Conservation (phyloP, 495 filamentous ascomycete genomes). For the Hyphodiscus hymeniophilus region DNA sequence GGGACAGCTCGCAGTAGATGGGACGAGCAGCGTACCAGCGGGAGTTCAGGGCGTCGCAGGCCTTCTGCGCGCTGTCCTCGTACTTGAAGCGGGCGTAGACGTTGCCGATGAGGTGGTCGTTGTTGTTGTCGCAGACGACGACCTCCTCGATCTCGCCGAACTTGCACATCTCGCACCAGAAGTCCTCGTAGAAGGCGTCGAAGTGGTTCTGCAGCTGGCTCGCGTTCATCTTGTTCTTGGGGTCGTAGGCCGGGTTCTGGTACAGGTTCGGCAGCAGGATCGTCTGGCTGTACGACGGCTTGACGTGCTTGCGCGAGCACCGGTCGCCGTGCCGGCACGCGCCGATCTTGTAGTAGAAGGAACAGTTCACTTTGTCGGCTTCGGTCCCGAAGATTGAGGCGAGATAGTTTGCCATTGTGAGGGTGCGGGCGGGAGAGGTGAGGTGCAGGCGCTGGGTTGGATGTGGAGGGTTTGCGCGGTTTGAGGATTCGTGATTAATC, state of each 20-base stretch:
- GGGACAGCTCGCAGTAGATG: conserved; percentile 94
- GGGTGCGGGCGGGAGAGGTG: background rate
- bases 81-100: conserved; percentile 99
- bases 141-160: conserved; percentile 86
- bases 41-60: conserved; percentile 87
- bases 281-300: conserved; percentile 95
- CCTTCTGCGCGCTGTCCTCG: conserved; percentile 88
- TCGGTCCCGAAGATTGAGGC: conserved; percentile 99
- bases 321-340: conserved; percentile 97
- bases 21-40: conserved; percentile 97
- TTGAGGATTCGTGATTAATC: too few species aligned
- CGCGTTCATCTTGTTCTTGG: conserved; percentile 92
- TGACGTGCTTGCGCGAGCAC: conserved; percentile 96
- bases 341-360: conserved; percentile 81
- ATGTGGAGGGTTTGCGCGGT: too few species aligned
- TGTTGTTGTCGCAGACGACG: conserved; percentile 86
- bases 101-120: conserved; percentile 80
- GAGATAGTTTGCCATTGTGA: conserved; percentile 81
- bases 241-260: conserved; percentile 96
- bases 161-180: conserved; percentile 98
- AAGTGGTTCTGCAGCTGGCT: conserved; percentile 97
- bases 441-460: background rate
- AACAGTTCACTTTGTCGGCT: conserved; percentile 80
- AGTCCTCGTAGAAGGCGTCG: conserved; percentile 98
- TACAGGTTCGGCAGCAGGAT: conserved; percentile 98